Evolutionary conservation across 192 early-diverging fungal genomes (phyloP), one percentile per base, ranked within the genome.

Genomic region (Backusella macrospora): DNA sequence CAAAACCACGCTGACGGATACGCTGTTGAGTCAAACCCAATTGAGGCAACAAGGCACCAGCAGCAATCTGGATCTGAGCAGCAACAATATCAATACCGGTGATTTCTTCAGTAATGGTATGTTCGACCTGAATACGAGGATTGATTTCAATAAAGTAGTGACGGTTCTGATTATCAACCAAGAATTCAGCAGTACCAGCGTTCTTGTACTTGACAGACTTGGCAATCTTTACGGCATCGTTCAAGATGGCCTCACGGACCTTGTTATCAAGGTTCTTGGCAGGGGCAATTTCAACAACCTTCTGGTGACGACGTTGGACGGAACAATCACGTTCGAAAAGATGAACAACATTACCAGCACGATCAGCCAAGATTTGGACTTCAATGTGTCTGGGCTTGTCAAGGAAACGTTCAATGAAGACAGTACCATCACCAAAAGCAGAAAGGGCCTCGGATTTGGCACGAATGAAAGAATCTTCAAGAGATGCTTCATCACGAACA

Each of bases 71-170:
- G 75, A 99, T 93, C 80, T 99, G 97, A 48, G 94, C 87, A 70
- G 94, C 89, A 39, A 98, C 92, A 66, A 99, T 88, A 79, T 99
- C 96, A 48, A 99, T 87, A 37, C 97, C 97, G 16, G 96, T 97
- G 65, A 98, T 90, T 83, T 97, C 95, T 85, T 99, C 97, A 62
- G 97, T 98, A 46, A 98, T 95, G 40, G 95, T 95, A 82, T 99
- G 97, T 84, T 99, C 97, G 34, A 99, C 97, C 84, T 99, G 97
- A 69, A 99, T 94, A 83, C 97, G 90, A 62, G 97, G 96, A 80
- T 99, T 98, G 76, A 98, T 94, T 84, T 99, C 97, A 69, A 99
- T 96, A 73, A 99, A 99, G 88, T 98, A 99, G 85, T 96, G 91
- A 62, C 88, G 87, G 76, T 92, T 90, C 69, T 95, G 86, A 62